Percentiles rank a stretch among this genome's conserved stretches.
These are phyloP conservation scores for Murraya koenigii DNA, from an alignment of 345 rosid genomes.

Conservation along the genomic window DNA sequence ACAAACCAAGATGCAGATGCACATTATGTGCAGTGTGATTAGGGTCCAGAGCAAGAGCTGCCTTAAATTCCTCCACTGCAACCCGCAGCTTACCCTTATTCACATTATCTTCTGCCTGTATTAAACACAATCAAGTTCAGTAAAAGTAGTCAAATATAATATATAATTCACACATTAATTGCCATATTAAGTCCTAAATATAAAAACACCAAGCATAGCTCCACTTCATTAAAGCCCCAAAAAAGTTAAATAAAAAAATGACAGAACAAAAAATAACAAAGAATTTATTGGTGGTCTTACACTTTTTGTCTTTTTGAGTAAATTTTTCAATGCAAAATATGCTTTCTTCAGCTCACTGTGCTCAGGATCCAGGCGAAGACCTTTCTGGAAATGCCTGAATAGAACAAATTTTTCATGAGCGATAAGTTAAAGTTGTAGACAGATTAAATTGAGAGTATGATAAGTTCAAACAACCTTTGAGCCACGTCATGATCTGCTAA, in stretches of 20 bases:
- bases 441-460: background rate
- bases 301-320: constrained; percentile 92
- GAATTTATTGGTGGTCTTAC: constrained; percentile 39
- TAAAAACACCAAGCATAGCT: background rate
- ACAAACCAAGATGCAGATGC: constrained; percentile 90
- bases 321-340: constrained; percentile 88
- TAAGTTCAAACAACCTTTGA: constrained; percentile 48
- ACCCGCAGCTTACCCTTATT: constrained; percentile 85
- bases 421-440: background rate
- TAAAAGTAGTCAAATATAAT: background rate
- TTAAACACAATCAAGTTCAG: constrained; percentile 14
- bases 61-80: constrained; percentile 88
- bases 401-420: constrained; percentile 14
- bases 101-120: constrained; percentile 91
- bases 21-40: constrained; percentile 80
- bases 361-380: constrained; percentile 97
- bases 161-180: background rate
- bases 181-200: background rate
- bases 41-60: constrained; percentile 84
- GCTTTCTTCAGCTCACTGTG: constrained; percentile 92
- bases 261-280: constrained; percentile 6
- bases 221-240: constrained; percentile 11
- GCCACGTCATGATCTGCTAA: constrained; percentile 99
- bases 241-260: background rate
- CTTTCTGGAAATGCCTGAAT: constrained; percentile 92